Conservation (phyloP, 1,139 yeast species). For the Magnusiomyces tetraspermus region DNA sequence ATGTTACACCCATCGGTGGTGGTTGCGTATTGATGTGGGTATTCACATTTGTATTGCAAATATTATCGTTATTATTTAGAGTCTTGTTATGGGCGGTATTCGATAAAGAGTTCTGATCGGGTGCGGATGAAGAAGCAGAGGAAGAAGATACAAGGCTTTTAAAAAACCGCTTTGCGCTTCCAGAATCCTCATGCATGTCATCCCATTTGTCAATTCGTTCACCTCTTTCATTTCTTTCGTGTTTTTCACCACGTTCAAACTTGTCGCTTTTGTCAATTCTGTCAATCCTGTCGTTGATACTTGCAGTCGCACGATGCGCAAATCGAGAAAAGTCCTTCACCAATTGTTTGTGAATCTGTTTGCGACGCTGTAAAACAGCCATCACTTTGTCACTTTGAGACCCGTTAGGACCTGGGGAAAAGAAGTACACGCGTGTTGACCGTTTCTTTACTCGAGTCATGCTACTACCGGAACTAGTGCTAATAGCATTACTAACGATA, state of each 20-base stretch:
- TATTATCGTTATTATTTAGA: too few species aligned
- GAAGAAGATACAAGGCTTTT: neutral
- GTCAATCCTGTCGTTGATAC: neutral
- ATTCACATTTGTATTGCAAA: neutral
- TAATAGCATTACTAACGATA: too few species aligned
- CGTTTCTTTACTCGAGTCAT: neutral
- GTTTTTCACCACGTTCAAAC: neutral
- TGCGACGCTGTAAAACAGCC: conserved; percentile 14
- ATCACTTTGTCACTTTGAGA: conserved; percentile 9
- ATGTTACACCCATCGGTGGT: neutral
- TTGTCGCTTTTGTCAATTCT: neutral
- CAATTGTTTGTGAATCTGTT: conserved; percentile 11
- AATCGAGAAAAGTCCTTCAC: conserved; percentile 9
- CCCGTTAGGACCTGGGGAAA: conserved; percentile 6
- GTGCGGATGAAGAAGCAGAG: neutral
- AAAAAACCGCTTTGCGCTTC: neutral
- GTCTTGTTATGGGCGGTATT: too few species aligned
- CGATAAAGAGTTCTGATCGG: too few species aligned
- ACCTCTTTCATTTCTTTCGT: neutral
- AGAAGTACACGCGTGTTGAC: conserved; percentile 14
- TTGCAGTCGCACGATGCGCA: conserved; percentile 1
- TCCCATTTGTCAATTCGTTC: neutral
- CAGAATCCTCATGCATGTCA: neutral
- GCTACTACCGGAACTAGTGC: neutral
- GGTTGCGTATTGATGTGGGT: neutral